These are phyloP conservation scores for Multifurca ochricompacta DNA, from an alignment of 768 basidiomycete genomes.

Conservation along the genomic window DNA sequence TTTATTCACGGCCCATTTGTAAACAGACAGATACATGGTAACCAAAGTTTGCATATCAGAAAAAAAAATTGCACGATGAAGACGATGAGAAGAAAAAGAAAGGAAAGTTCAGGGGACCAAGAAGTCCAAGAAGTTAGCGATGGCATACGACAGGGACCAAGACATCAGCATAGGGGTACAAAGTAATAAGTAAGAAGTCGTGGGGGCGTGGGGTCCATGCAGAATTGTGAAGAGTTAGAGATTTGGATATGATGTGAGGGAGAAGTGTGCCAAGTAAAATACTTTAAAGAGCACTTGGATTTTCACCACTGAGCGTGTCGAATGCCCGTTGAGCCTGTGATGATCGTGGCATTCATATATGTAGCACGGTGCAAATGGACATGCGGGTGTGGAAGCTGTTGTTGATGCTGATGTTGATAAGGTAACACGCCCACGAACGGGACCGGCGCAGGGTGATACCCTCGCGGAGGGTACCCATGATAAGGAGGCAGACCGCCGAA, in stretches of 20 bases:
- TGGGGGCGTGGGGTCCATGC: constrained; percentile 9
- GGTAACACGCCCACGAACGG: neutral
- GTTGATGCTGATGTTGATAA: constrained; percentile 5
- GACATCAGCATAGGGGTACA: constrained; percentile 10
- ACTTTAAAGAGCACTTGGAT: neutral
- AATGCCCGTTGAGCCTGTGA: constrained; percentile 18
- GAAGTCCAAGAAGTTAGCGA: constrained; percentile 3
- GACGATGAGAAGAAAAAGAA: neutral
- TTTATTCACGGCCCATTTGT: neutral
- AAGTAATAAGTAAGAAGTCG: constrained; percentile 10
- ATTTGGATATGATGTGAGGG: constrained; percentile 4
- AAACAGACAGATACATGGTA: neutral
- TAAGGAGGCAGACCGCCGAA: constrained; percentile 7
- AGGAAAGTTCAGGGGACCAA: neutral
- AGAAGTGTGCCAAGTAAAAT: neutral
- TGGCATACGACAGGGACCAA: constrained; percentile 7
- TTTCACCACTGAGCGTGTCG: constrained; percentile 18
- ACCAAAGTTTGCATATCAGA: constrained; percentile 8
- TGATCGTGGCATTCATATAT: neutral
- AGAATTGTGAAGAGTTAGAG: constrained; percentile 6
- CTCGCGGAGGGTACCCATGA: constrained; percentile 5
- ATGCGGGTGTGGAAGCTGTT: constrained; percentile 6
- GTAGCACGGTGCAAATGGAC: neutral
- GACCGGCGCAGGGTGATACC: neutral
- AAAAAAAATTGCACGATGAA: constrained; percentile 2